Evolutionary conservation across 768 basidiomycete species (phyloP).

Genomic region (Fibroporia radiculosa): DNA sequence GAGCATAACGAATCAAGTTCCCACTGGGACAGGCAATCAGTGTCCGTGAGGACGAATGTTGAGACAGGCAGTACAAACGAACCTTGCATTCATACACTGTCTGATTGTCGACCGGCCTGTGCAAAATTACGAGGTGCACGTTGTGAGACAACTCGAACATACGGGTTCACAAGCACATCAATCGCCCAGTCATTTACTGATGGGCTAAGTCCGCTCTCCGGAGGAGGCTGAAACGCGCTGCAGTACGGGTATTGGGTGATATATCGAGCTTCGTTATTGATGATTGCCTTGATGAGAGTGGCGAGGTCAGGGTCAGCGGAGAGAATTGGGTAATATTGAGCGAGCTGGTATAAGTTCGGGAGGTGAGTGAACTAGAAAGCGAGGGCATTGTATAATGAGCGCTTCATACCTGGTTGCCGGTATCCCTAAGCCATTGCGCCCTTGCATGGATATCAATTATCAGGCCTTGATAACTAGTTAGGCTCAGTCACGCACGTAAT

Average conservation of each 20-base stretch:
- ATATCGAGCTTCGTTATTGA: conserved; percentile 74
- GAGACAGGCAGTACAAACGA: background rate
- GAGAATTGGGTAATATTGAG: conserved; percentile 58
- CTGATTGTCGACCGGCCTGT: conserved; percentile 57
- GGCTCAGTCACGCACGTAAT: conserved; percentile 50
- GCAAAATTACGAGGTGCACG: background rate
- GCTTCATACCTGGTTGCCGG: conserved; percentile 58
- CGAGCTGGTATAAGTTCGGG: conserved; percentile 38
- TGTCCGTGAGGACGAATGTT: background rate
- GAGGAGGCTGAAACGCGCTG: conserved; percentile 75
- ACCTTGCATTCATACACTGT: conserved; percentile 84
- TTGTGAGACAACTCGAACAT: conserved; percentile 19
- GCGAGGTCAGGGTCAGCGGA: conserved; percentile 50
- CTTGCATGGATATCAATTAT: conserved; percentile 25
- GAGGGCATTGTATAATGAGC: background rate
- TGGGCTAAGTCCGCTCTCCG: conserved; percentile 59
- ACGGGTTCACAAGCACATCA: conserved; percentile 70
- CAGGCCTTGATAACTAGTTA: conserved; percentile 3
- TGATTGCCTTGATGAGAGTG: conserved; percentile 68
- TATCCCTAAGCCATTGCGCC: conserved; percentile 80
- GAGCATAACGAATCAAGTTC: conserved; percentile 76
- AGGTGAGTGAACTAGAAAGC: background rate
- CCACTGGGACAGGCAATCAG: conserved; percentile 35
- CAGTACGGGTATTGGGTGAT: conserved; percentile 71
- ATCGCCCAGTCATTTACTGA: conserved; percentile 64